Evolutionary conservation across 179 eudicot genomes (phyloP).

Genomic region (Amaranthus tricolor): DNA sequence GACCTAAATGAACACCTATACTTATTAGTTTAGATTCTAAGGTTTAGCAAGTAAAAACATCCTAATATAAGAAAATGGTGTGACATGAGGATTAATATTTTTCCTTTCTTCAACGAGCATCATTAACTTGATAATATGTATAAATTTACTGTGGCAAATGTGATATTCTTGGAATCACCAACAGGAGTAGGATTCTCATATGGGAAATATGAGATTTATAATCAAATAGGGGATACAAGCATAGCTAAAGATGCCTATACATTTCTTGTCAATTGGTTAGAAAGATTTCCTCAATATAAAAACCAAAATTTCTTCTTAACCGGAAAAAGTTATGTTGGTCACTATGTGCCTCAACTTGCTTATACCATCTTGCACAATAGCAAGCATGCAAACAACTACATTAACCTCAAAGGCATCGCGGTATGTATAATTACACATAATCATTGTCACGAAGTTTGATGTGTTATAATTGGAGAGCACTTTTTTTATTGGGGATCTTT

Average conservation of each 20-base stretch:
- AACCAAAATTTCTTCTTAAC: conserved; percentile 44
- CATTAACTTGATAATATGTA: not conserved
- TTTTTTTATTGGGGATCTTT: too few species aligned
- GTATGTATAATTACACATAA: conserved; percentile 27
- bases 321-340: conserved; percentile 64
- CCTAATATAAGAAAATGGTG: too few species aligned
- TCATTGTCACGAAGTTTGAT: too few species aligned
- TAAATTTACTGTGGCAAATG: conserved; percentile 46
- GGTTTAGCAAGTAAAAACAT: too few species aligned
- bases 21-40: too few species aligned
- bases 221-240: conserved; percentile 43
- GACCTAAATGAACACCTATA: too few species aligned
- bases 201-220: conserved; percentile 34
- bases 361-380: conserved; percentile 39
- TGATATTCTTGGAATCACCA: conserved; percentile 61
- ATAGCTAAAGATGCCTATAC: conserved; percentile 53
- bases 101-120: too few species aligned
- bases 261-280: conserved; percentile 51
- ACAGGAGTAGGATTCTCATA: conserved; percentile 68
- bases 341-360: conserved; percentile 65
- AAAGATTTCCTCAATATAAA: conserved; percentile 59
- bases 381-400: conserved; percentile 26
- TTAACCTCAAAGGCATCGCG: conserved; percentile 53
- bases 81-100: too few species aligned
- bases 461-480: too few species aligned